Base-by-base conservation (phyloP, 2,329 filamentous ascomycete species). In the Sarocladium oryzae region DNA sequence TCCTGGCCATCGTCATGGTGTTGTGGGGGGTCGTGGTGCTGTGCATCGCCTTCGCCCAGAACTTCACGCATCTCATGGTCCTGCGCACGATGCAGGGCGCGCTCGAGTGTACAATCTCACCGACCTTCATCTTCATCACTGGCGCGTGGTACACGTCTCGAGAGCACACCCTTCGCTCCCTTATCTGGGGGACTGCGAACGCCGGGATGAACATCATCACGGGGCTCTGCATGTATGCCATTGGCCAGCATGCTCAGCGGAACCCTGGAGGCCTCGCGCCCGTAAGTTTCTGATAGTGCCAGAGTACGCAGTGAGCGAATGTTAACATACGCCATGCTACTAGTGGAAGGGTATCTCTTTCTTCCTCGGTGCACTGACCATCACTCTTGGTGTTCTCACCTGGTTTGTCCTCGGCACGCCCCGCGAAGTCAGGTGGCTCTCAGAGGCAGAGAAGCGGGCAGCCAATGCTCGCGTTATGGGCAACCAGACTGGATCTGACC, bases 1-100 rank as follows among this genome's bases (percentile, higher is more conserved):
- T 66, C 15, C 51, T 70, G 13, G 64, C 63, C 7, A 58, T 62
- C 4, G 64, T 65, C 38, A 69, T 71, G 66, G 49, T 63, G 1
- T 37, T 58, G 0, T 64, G 61, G 61, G 64, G 64, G 10, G 53
- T 65, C 3, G 46, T 68, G 16, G 59, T 68, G 16, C 54, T 64
- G 9, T 61, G 57, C 49, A 56, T 60, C 9, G 61, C 60, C 21
- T 62, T 61, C 15, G 58, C 63, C 8, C 58, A 60, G 54, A 64
- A 61, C 52, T 66, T 60, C 43, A 50, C 62, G 10, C 52, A 61
- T 11, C 55, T 66, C 4, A 63, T 65, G 58, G 50, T 62, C 20
- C 56, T 66, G 0, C 58, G 63, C 4, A 50, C 58, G 7, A 50
- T 66, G 10, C 61, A 65, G 51, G 64, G 64, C 1, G 57, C 57